Evolutionary conservation across 441 rosid genomes (phyloP), one percentile per base, ranked within the genome.

Genomic region (Populus hybrid): DNA sequence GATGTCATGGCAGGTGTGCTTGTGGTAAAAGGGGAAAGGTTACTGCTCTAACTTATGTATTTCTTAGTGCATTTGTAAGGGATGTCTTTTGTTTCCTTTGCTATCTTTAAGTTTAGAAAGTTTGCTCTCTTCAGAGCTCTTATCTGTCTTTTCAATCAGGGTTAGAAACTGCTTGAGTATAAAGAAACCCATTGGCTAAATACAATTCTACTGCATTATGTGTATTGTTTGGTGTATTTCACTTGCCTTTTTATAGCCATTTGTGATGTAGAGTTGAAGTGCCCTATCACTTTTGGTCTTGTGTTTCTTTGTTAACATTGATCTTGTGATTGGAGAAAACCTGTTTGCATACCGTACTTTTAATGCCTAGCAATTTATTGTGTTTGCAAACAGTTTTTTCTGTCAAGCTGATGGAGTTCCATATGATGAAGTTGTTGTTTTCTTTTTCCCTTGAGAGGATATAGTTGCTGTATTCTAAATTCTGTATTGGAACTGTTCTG

Each of bases 1-100:
- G 98, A 95, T 84, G 81, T 95, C 72, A 94, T 94, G 98, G 98
- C 94, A 8, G 98, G 98, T 63, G 98, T 93, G 69, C 95, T 95
- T 83, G 92, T 96, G 18, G 97, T 92, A 70, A 95, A 87, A 85
- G 97, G 94, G 77, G 92, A 92, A 89, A 94, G 97, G 99, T 94
- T 75, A 73, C 73, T 63, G 28, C 76, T 77, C 80, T 53, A 26
- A 4, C 79, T 76, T 53, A 30, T 65, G 26, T 73, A 40, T 11
- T 73, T 66, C 61, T 18, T 36, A 16, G 32, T 9, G 69, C 61
- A 50, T 5, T 46, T 38, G 40, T 67, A 75, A 38, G 64, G 24
- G 38, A 61, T 70, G 64, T 20, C 61, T 74, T 66, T 9, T 3
- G 23, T 53, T 38, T 26, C 42, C 32, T n/a, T 21, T 28, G 3